Evolutionary conservation across 2,329 filamentous ascomycete species (phyloP), one percentile per base, ranked within the genome.

Genomic region (Macrophomina pseudophaseolina): DNA sequence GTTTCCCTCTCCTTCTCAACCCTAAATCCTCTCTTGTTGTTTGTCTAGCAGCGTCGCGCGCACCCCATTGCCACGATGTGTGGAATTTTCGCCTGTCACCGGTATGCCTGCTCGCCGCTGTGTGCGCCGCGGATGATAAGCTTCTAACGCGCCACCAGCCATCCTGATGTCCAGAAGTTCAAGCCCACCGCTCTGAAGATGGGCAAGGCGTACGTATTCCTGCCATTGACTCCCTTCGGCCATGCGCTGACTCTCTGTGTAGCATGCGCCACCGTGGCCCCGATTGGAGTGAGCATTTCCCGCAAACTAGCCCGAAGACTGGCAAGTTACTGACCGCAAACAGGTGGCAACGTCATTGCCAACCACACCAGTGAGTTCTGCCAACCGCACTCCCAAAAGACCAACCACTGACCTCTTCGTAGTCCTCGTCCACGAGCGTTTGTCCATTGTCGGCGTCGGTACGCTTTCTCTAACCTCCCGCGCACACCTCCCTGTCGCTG

Each of bases 371-470:
- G 93, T 97, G 85, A 71, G 78, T 66, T 18, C 5, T 16, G 33
- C 38, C 23, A 35, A 53, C 16, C 33, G 2, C 16, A 32, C 3
- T 14, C n/a, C 4, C 12, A 9, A 28, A 51, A 44, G 28, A 56
- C 18, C 9, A 72, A 75, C 46, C 66, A 58, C 69, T 70, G 70
- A 74, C 64, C 76, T 58, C 32, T 42, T 58, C 18, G n/a, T 16
- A 80, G 78, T 99, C 79, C 89, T 99, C 73, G 95, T 94, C 77
- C 95, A 99, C 86, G 95, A 99, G 82, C 92, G 95, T 83, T 85
- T 99, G 80, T 95, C 92, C 80, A 98, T 99, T 79, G 95, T 99
- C 78, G 95, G 95, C 79, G 92, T 98, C 79, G 93, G 92, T 95
- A 84, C 76, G 90, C 70, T 70, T 30, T 68, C 66, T 74, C 49